Conservation (phyloP, 805 yeast genomes). For the Candida lessepsii region DNA sequence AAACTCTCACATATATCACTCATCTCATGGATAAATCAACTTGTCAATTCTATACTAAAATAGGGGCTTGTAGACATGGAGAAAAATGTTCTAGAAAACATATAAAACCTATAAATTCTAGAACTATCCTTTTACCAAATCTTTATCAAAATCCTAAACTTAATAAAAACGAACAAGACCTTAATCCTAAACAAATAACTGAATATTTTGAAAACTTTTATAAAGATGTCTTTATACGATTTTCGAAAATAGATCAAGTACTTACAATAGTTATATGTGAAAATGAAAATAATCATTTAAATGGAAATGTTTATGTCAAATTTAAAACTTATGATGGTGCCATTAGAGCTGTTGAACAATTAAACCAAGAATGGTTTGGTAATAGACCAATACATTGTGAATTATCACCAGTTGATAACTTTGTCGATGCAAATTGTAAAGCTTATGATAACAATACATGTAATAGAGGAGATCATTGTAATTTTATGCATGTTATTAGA, state of each 20-base stretch:
- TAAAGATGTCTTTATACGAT: constrained; percentile 71
- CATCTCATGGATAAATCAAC: constrained; percentile 5
- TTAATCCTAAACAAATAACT: constrained; percentile 38
- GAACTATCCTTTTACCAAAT: constrained; percentile 63
- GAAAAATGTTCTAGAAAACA: constrained; percentile 79
- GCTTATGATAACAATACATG: constrained; percentile 65
- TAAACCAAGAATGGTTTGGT: constrained; percentile 81
- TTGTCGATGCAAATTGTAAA: constrained; percentile 72
- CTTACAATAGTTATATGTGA: constrained; percentile 74
- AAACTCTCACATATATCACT: too few species aligned
- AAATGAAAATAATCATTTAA: constrained; percentile 76
- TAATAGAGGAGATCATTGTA: constrained; percentile 70
- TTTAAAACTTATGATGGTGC: constrained; percentile 61
- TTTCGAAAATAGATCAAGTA: constrained; percentile 48
- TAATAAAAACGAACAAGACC: constrained; percentile 31
- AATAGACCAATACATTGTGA: constrained; percentile 78
- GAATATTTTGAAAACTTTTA: constrained; percentile 58
- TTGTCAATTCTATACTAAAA: constrained; percentile 68
- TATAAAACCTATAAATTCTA: constrained; percentile 61
- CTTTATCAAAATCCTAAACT: constrained; percentile 61
- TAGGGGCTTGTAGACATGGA: constrained; percentile 94
- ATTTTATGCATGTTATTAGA: constrained; percentile 75
- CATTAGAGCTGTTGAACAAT: constrained; percentile 51
- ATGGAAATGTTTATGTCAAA: constrained; percentile 80
- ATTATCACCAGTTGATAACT: constrained; percentile 68